These are phyloP conservation scores for Suhomyces ambrosiae DNA, from an alignment of 1,139 yeast genomes.

Conservation along the genomic window DNA sequence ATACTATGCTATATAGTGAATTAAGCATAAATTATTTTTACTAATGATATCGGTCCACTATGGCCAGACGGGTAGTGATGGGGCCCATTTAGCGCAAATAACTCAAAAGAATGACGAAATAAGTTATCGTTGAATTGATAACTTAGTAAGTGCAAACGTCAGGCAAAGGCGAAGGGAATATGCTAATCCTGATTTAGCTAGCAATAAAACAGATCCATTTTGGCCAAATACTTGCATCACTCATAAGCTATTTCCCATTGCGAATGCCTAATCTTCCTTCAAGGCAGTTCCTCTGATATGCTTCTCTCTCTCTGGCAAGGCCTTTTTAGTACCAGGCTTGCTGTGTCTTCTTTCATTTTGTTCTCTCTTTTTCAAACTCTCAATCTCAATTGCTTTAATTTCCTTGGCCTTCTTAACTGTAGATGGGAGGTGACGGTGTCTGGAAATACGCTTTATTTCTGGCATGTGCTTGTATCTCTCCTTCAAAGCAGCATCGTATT, in stretches of 20 bases:
- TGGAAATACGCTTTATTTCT: constrained; percentile 82
- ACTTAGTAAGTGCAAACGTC: too few species aligned
- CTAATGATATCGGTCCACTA: neutral
- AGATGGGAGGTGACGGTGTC: constrained; percentile 90
- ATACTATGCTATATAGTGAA: neutral
- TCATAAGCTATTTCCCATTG: too few species aligned
- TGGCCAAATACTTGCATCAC: too few species aligned
- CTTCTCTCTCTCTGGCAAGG: constrained; percentile 72
- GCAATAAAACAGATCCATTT: too few species aligned
- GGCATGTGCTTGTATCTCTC: constrained; percentile 97
- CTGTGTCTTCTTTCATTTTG: constrained; percentile 79
- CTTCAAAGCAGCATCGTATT: constrained; percentile 88
- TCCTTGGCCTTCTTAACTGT: constrained; percentile 87
- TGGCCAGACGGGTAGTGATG: too few species aligned
- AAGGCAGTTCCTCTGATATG: constrained; percentile 85
- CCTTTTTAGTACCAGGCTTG: constrained; percentile 67
- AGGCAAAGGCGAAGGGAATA: too few species aligned
- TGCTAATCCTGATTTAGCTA: too few species aligned
- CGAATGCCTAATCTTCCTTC: too few species aligned
- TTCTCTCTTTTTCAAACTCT: constrained; percentile 75
- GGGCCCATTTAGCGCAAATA: too few species aligned
- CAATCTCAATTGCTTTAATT: constrained; percentile 73
- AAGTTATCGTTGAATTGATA: too few species aligned
- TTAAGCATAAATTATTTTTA: too few species aligned
- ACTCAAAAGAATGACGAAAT: too few species aligned